phyloP scores from a whole-genome alignment of 352 stramenopile species.

The Globisporangium cylindrosporum region DNA sequence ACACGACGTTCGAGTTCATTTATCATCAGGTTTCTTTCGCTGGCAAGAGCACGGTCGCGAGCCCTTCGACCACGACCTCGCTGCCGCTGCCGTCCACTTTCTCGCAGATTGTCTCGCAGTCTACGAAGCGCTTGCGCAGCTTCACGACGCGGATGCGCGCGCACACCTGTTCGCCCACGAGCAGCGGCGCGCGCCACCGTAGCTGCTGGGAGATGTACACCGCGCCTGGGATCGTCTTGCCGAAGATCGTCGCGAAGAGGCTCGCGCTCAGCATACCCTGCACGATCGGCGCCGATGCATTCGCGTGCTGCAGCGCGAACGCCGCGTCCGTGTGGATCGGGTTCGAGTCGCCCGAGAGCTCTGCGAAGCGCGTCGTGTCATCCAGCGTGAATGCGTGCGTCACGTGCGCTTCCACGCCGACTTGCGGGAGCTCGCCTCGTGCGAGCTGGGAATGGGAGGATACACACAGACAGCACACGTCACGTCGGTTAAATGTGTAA shows the following conservation, averaged over 20 bases:
- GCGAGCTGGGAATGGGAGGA: conserved; percentile 29
- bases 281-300: conserved; percentile 47
- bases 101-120: conserved; percentile 67
- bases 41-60: conserved; percentile 67
- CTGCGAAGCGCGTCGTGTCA: conserved; percentile 63
- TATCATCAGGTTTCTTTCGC: background rate
- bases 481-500: background rate
- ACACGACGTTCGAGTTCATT: background rate
- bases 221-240: conserved; percentile 58
- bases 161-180: conserved; percentile 55
- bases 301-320: conserved; percentile 27
- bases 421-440: conserved; percentile 33
- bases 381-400: conserved; percentile 56
- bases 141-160: conserved; percentile 60
- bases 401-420: conserved; percentile 60
- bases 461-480: background rate
- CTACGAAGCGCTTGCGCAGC: conserved; percentile 65
- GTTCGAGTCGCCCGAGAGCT: conserved; percentile 69
- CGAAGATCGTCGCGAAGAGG: conserved; percentile 85
- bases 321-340: conserved; percentile 68
- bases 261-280: conserved; percentile 78
- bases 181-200: conserved; percentile 59
- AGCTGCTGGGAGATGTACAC: conserved; percentile 77
- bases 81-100: conserved; percentile 42
- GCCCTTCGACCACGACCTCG: conserved; percentile 60